Evolutionary conservation across 2,329 filamentous ascomycete species (phyloP), one percentile per base, ranked within the genome.

Genomic region (Juglanconis oblonga): DNA sequence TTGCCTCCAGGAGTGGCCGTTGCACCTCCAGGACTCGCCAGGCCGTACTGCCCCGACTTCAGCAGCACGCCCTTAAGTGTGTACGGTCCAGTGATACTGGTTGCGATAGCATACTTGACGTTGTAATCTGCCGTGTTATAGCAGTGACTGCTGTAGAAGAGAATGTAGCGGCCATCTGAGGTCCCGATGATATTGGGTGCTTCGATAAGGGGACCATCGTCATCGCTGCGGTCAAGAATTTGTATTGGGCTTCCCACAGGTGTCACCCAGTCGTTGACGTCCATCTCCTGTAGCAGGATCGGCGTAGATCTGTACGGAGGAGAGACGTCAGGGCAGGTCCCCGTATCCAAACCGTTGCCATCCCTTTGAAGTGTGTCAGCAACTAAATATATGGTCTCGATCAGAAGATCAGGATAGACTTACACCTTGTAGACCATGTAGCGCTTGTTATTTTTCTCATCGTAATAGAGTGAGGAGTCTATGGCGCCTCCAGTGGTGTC

Each of bases 91-190:
- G 61, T 51, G 58, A 63, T 61, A 44, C 24, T 61, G 36, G 48
- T 49, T 5, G 61, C 48, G 4, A 76, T 78, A 9, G 86, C 85
- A 66, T 85, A 88, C 57, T 80, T 80, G n/a, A 86, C 76, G 67
- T 87, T 81, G 70, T 88, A 88, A 38, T 69, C 67, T 2, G 78
- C 70, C 33, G 79, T 76, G 1, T 77, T 78, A 71, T 76, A 88
- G 71, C 84, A 87, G 58, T 86, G 81, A 44, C 80, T 82, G 66
- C 82, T 86, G 72, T 83, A 89, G 69, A 88, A 87, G 48, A 89
- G 72, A 57, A 85, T 77, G 68, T 88, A 88, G 9, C 76, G 73
- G 3, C 80, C 81, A 24, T 77, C 75, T 0, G 65, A 67, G 3
- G 74, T 73, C 13, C 71, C 70, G 13, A 84, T 72, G 33, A 88